These are phyloP conservation scores for Cyberlindnera japonica DNA, from an alignment of 805 yeast genomes.

Conservation along the genomic window DNA sequence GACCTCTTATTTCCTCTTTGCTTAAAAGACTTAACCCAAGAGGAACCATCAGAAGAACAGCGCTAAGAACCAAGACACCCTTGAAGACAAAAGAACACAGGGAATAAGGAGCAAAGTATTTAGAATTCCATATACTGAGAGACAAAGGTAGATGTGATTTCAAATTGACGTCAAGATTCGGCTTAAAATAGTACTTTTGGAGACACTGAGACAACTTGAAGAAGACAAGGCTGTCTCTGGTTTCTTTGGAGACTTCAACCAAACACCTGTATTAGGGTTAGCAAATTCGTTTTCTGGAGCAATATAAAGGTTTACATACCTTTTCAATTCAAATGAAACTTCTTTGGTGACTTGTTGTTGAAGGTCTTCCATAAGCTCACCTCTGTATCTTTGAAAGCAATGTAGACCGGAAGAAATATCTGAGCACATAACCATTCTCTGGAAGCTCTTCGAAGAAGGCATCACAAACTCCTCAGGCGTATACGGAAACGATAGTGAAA, in stretches of 20 bases:
- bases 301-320: slow-evolving; percentile 1
- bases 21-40: too few relatives aligned
- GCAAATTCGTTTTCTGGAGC: neutral
- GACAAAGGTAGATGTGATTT: too few relatives aligned
- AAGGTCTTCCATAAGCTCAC: slow-evolving; percentile 1
- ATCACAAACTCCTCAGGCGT: neutral
- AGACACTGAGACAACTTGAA: slow-evolving; percentile 9
- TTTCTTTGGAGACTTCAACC: slow-evolving; percentile 6
- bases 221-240: slow-evolving; percentile 6
- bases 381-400: slow-evolving; percentile 14
- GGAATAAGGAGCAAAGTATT: too few relatives aligned
- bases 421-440: slow-evolving; percentile 13
- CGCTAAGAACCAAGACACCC: neutral
- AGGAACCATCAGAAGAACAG: neutral
- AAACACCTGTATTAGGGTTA: slow-evolving; percentile 13
- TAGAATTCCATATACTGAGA: too few relatives aligned
- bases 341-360: neutral
- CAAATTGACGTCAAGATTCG: too few relatives aligned
- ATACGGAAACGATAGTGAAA: neutral
- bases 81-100: neutral
- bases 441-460: slow-evolving; percentile 1
- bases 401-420: slow-evolving; percentile 7
- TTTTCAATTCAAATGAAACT: too few relatives aligned
- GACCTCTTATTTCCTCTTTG: too few relatives aligned
- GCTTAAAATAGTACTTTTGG: too few relatives aligned